Percentiles rank a stretch among this genome's conserved stretches.
phyloP scores from a whole-genome alignment of 2,329 filamentous ascomycete species.

The Pochonia chlamydosporia region DNA sequence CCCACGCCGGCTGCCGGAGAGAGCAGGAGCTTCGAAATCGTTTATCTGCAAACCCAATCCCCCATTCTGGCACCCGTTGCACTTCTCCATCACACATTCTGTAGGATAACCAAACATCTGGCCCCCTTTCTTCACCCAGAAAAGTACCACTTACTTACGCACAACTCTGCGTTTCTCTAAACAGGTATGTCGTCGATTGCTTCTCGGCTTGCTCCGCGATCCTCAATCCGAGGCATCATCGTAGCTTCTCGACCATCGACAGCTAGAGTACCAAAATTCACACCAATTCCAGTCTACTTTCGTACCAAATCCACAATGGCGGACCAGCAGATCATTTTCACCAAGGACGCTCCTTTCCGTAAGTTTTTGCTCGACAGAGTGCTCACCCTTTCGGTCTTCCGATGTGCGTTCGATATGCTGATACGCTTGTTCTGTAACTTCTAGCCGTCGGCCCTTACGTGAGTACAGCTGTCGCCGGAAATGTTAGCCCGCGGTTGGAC shows the following conservation, averaged over 20 bases:
- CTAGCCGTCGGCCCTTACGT: constrained; percentile 60
- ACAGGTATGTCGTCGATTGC: constrained; percentile 21
- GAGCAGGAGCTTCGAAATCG: neutral
- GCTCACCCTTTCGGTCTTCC: neutral
- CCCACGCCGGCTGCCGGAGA: neutral
- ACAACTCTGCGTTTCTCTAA: neutral
- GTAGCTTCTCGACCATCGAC: constrained; percentile 4
- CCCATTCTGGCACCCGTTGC: neutral
- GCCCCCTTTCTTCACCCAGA: neutral
- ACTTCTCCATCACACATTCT: neutral
- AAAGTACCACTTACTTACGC: neutral
- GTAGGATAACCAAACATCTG: neutral
- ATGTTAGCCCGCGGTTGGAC: neutral
- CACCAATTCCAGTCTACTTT: constrained; percentile 20
- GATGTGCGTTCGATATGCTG: neutral
- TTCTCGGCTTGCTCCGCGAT: constrained; percentile 13
- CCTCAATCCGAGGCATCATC: constrained; percentile 2
- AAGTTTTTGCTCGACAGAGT: constrained; percentile 23
- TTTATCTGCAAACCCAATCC: neutral
- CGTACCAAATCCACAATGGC: constrained; percentile 36
- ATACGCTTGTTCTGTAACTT: neutral
- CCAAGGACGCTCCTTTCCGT: constrained; percentile 55
- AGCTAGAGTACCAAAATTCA: constrained; percentile 20
- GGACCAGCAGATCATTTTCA: constrained; percentile 46
- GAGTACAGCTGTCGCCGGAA: constrained; percentile 24